phyloP scores from a whole-genome alignment of 2,329 filamentous ascomycete species.

The Hymenoscyphus albidus region DNA sequence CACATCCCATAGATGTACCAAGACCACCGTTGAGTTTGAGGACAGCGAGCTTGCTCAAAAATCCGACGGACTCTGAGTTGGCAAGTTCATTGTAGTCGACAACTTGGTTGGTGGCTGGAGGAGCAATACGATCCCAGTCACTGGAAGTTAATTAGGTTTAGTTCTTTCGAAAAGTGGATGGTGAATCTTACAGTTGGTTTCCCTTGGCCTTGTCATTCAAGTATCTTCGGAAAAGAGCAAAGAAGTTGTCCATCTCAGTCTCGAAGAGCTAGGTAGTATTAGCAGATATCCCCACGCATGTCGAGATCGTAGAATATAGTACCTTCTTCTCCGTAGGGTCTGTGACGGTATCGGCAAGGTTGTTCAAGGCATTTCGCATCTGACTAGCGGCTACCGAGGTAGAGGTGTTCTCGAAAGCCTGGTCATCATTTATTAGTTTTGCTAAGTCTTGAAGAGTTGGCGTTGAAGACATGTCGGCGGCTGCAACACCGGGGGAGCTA shows the following conservation, averaged over 20 bases:
- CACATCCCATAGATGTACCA: slow-evolving; percentile 98
- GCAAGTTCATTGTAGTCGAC: slow-evolving; percentile 89
- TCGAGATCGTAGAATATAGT: slow-evolving; percentile 20
- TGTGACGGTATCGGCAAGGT: slow-evolving; percentile 82
- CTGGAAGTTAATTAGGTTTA: slow-evolving; percentile 41
- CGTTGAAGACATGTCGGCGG: slow-evolving; percentile 6
- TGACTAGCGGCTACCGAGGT: slow-evolving; percentile 97
- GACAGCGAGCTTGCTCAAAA: slow-evolving; percentile 95
- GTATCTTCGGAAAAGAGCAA: slow-evolving; percentile 95
- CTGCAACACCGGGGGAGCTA: background rate
- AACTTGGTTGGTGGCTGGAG: slow-evolving; percentile 88
- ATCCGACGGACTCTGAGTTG: slow-evolving; percentile 85
- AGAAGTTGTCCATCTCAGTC: slow-evolving; percentile 99
- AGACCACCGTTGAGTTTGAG: slow-evolving; percentile 99
- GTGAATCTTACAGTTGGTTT: slow-evolving; percentile 66
- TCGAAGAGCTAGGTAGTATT: slow-evolving; percentile 71
- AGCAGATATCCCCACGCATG: slow-evolving; percentile 11
- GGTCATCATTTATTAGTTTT: slow-evolving; percentile 37
- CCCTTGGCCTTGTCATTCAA: slow-evolving; percentile 99
- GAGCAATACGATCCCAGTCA: slow-evolving; percentile 95
- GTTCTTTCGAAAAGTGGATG: background rate
- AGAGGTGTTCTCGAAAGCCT: slow-evolving; percentile 99
- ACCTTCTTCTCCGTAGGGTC: slow-evolving; percentile 84
- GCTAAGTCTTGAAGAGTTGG: slow-evolving; percentile 22
- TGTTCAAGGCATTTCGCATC: slow-evolving; percentile 97